Conservation (phyloP, 306 rosid species). For the Cicer pinnatifidum region DNA sequence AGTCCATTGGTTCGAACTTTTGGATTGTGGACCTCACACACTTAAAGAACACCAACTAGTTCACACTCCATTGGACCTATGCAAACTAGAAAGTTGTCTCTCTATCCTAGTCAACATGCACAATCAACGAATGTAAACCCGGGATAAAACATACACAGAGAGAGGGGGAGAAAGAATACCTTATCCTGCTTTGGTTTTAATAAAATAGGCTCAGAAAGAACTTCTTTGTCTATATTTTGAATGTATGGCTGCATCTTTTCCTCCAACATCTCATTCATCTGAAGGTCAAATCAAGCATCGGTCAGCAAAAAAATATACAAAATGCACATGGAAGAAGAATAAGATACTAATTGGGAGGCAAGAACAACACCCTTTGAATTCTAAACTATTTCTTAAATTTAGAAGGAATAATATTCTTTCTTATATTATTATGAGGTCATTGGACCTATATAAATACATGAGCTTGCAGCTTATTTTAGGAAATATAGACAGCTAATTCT, state of each 20-base stretch:
- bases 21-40: neutral
- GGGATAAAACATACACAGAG: neutral
- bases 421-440: too few species aligned
- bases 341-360: neutral
- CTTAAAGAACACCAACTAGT: neutral
- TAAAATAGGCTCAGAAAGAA: conserved; percentile 75
- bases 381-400: neutral
- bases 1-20: neutral
- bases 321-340: neutral
- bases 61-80: neutral
- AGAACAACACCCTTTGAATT: neutral
- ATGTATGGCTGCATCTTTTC: conserved; percentile 80
- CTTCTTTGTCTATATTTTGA: conserved; percentile 52
- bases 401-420: too few species aligned
- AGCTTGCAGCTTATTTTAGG: too few species aligned
- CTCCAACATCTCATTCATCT: conserved; percentile 84
- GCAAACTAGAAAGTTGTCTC: neutral
- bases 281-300: conserved; percentile 47
- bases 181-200: conserved; percentile 61
- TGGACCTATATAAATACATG: too few species aligned
- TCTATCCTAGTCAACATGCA: conserved; percentile 37
- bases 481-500: too few species aligned
- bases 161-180: conserved; percentile 50
- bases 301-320: conserved; percentile 5
- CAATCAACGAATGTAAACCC: conserved; percentile 5